phyloP scores from a whole-genome alignment of 257 asterid genomes.

The Eucommia ulmoides region DNA sequence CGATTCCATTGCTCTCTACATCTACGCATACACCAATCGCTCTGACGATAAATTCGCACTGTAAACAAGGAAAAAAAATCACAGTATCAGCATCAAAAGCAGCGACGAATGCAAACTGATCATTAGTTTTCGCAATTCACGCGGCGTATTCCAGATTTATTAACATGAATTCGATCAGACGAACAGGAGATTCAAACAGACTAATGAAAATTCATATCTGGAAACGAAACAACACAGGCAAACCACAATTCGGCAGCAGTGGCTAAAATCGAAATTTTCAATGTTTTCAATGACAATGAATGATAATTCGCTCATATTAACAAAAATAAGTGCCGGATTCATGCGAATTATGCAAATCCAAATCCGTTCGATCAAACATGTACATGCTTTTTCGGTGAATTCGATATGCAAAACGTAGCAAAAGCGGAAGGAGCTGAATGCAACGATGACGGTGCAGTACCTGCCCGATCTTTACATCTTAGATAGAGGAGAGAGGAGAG shows the following conservation, averaged over 20 bases:
- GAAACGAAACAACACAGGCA: background rate
- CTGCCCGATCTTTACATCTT: slow-evolving; percentile 33
- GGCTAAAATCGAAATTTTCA: slow-evolving; percentile 4
- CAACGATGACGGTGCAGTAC: slow-evolving; percentile 12
- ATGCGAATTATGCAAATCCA: slow-evolving; percentile 23
- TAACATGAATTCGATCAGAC: slow-evolving; percentile 12
- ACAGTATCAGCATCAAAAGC: slow-evolving; percentile 18
- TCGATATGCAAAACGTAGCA: slow-evolving; percentile 2
- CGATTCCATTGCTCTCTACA: slow-evolving; percentile 51
- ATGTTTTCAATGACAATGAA: slow-evolving; percentile 1
- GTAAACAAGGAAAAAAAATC: slow-evolving; percentile 17
- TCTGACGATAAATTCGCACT: slow-evolving; percentile 23
- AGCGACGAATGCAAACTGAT: slow-evolving; percentile 7
- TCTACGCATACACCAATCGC: slow-evolving; percentile 24
- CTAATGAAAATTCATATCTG: slow-evolving; percentile 5
- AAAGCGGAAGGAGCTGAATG: slow-evolving; percentile 6
- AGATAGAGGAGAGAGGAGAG: slow-evolving; percentile 7
- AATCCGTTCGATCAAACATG: slow-evolving; percentile 9
- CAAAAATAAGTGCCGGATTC: slow-evolving; percentile 16
- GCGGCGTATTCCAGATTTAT: slow-evolving; percentile 13
- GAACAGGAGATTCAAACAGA: slow-evolving; percentile 3
- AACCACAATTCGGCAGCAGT: slow-evolving; percentile 6
- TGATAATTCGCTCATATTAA: slow-evolving; percentile 1
- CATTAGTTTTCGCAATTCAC: slow-evolving; percentile 10
- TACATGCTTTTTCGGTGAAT: background rate